These are phyloP conservation scores for Papiliotrema flavescens DNA, from an alignment of 1,284 basidiomycete species.

Conservation along the genomic window DNA sequence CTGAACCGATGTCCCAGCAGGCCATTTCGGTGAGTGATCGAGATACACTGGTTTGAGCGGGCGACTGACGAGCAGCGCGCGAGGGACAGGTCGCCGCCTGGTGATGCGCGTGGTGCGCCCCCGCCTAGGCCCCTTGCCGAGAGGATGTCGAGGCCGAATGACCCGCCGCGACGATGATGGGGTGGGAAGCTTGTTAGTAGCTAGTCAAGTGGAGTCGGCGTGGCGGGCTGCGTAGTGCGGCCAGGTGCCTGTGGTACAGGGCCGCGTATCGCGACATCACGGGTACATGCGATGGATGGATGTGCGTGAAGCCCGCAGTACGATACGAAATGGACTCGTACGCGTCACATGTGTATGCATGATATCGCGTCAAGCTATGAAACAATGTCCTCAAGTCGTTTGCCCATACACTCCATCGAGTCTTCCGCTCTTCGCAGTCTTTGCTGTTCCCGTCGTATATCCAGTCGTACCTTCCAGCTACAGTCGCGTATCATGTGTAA, in stretches of 20 bases:
- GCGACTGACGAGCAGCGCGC: background rate
- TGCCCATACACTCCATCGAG: too few relatives aligned
- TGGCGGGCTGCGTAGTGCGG: too few relatives aligned
- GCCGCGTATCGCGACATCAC: background rate
- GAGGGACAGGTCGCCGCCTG: background rate
- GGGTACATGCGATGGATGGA: background rate
- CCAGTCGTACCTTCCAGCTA: background rate
- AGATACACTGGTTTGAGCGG: background rate
- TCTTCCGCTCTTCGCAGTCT: too few relatives aligned
- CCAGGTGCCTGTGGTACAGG: too few relatives aligned
- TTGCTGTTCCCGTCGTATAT: background rate
- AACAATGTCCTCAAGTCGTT: too few relatives aligned
- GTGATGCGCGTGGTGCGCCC: background rate
- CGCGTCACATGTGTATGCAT: background rate
- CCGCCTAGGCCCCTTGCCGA: background rate
- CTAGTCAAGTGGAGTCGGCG: too few relatives aligned
- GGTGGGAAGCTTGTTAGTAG: background rate
- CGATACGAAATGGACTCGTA: background rate
- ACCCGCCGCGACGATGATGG: background rate
- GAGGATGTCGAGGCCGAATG: constrained; percentile 6
- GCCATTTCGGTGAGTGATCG: background rate
- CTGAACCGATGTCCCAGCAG: background rate
- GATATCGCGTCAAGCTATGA: background rate
- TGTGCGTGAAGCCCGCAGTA: background rate
- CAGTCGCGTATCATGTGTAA: too few relatives aligned